Conservation (phyloP, 1,284 basidiomycete species). For the Apiotrichum domesticum region DNA sequence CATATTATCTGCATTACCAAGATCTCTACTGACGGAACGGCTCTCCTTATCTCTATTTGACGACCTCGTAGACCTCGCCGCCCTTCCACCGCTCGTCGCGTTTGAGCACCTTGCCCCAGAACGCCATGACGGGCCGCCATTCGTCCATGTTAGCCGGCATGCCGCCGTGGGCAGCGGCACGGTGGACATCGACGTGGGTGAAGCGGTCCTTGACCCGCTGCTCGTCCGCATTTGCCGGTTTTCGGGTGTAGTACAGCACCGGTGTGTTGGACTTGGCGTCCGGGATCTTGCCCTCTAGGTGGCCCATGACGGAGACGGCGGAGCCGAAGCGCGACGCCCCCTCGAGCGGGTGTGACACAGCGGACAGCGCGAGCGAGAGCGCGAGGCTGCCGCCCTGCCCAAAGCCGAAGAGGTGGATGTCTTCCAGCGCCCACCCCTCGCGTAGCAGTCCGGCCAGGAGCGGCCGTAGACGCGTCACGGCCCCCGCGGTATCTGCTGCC, state of each 20-base stretch:
- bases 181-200: slow-evolving; percentile 49
- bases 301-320: neutral
- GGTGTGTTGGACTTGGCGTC: slow-evolving; percentile 55
- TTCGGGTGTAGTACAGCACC: slow-evolving; percentile 57
- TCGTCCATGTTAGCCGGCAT: slow-evolving; percentile 73
- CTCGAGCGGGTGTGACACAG: slow-evolving; percentile 14
- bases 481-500: slow-evolving; percentile 58
- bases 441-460: slow-evolving; percentile 57
- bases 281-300: slow-evolving; percentile 38
- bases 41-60: slow-evolving; percentile 7
- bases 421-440: slow-evolving; percentile 56
- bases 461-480: slow-evolving; percentile 50
- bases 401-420: slow-evolving; percentile 82
- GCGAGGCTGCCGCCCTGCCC: slow-evolving; percentile 80
- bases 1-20: neutral
- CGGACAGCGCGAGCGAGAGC: slow-evolving; percentile 57
- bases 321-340: slow-evolving; percentile 3
- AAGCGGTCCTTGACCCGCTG: slow-evolving; percentile 59
- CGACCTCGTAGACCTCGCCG: slow-evolving; percentile 69
- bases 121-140: slow-evolving; percentile 75
- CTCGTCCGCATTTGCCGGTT: slow-evolving; percentile 41
- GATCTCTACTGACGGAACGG: no score
- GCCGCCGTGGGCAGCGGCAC: slow-evolving; percentile 48
- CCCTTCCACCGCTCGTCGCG: slow-evolving; percentile 49
- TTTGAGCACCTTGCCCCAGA: slow-evolving; percentile 70